phyloP scores from a whole-genome alignment of 2,329 filamentous ascomycete species.

The Metarhizium album region DNA sequence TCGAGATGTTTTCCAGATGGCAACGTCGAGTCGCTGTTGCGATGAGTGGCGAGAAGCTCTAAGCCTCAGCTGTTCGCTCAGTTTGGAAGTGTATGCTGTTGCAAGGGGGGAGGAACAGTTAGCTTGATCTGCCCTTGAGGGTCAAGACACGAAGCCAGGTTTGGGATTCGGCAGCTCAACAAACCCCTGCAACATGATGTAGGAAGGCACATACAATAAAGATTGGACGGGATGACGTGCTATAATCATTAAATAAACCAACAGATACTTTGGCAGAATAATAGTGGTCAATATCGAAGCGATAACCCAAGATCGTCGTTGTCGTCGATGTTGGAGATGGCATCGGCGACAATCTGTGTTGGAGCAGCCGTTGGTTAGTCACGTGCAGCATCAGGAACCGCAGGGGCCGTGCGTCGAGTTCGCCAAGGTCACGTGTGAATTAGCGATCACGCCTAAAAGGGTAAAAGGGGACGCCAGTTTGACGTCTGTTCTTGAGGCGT shows the following conservation, averaged over 20 bases:
- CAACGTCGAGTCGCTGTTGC: neutral
- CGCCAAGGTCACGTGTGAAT: neutral
- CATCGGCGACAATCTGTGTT: slow-evolving; percentile 10
- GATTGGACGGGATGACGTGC: slow-evolving; percentile 21
- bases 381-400: neutral
- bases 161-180: slow-evolving; percentile 5
- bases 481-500: no score
- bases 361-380: neutral
- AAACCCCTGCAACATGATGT: neutral
- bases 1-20: slow-evolving; percentile 1
- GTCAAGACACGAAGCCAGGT: slow-evolving; percentile 4
- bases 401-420: neutral
- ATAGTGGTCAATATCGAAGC: slow-evolving; percentile 25
- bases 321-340: slow-evolving; percentile 7
- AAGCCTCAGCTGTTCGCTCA: neutral
- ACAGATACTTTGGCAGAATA: slow-evolving; percentile 29
- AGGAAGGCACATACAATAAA: slow-evolving; percentile 19
- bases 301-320: slow-evolving; percentile 9
- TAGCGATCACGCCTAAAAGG: no score
- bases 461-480: no score
- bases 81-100: slow-evolving; percentile 2
- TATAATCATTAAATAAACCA: slow-evolving; percentile 25
- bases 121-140: slow-evolving; percentile 2
- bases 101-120: slow-evolving; percentile 3
- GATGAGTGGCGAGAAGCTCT: neutral